These are phyloP conservation scores for Nicotiana otophora DNA, from an alignment of 257 asterid genomes.

Conservation along the genomic window DNA sequence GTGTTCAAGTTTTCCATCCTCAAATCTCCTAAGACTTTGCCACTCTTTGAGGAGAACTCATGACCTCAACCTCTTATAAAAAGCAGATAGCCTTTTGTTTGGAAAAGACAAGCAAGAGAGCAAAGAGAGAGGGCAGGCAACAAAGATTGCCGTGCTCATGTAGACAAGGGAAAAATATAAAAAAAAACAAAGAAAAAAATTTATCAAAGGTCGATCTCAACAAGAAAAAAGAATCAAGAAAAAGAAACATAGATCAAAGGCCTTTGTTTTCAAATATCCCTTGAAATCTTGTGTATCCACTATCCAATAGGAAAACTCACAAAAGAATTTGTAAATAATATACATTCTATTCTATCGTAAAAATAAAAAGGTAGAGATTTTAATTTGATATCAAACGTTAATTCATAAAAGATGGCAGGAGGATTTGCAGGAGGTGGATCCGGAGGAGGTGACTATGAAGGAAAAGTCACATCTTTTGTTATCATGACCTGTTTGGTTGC, in stretches of 20 bases:
- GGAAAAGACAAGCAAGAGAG: neutral
- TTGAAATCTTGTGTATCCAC: slow-evolving; percentile 4
- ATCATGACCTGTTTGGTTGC: slow-evolving; percentile 66
- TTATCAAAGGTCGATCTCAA: neutral
- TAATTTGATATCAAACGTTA: neutral
- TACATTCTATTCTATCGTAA: neutral
- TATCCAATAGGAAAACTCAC: neutral
- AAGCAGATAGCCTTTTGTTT: neutral
- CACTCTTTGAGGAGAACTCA: neutral
- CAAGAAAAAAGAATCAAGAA: neutral
- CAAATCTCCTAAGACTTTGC: neutral
- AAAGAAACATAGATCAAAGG: neutral
- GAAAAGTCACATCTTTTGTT: slow-evolving; percentile 60
- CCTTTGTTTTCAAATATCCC: slow-evolving; percentile 5
- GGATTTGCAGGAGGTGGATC: neutral
- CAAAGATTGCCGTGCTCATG: slow-evolving; percentile 3
- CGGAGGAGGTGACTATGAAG: slow-evolving; percentile 13
- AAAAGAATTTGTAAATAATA: neutral
- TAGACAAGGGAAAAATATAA: neutral
- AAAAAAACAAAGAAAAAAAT: neutral
- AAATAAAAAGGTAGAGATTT: neutral
- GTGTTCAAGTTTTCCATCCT: neutral
- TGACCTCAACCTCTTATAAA: neutral
- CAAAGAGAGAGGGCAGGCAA: slow-evolving; percentile 4
- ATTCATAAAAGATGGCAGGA: neutral